These are phyloP conservation scores for Pyrenophora graminea DNA, from an alignment of 2,329 filamentous ascomycete species.

Conservation along the genomic window DNA sequence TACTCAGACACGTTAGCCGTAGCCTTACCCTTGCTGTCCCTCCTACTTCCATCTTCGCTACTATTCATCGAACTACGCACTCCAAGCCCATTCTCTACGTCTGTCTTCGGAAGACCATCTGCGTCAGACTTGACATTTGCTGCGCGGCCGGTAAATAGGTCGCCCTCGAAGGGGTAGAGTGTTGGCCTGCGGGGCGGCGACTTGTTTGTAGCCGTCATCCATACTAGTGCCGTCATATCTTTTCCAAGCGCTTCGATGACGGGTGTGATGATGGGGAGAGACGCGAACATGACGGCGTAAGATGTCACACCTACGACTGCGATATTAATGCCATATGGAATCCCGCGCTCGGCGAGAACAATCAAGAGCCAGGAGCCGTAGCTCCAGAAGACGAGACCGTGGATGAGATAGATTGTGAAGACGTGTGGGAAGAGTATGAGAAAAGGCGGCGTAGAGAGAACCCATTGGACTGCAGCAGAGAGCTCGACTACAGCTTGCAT, in stretches of 20 bases:
- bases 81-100: background rate
- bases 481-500: conserved; percentile 47
- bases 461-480: conserved; percentile 46
- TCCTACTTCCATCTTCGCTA: background rate
- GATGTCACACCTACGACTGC: conserved; percentile 44
- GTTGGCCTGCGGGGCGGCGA: conserved; percentile 38
- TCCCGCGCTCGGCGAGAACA: conserved; percentile 33
- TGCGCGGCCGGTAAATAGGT: conserved; percentile 19
- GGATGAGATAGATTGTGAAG: conserved; percentile 56
- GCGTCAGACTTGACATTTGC: conserved; percentile 4
- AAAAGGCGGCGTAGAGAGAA: conserved; percentile 48
- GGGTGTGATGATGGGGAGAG: conserved; percentile 45
- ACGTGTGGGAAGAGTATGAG: conserved; percentile 54
- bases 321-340: conserved; percentile 44
- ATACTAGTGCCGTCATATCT: conserved; percentile 45
- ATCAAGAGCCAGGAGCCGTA: conserved; percentile 47
- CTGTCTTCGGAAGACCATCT: background rate
- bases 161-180: conserved; percentile 38
- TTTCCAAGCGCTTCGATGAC: conserved; percentile 47
- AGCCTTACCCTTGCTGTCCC: background rate
- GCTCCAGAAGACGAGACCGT: conserved; percentile 54
- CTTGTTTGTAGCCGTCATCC: conserved; percentile 44
- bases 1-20: background rate
- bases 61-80: background rate
- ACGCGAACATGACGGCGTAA: conserved; percentile 40